Percentiles rank a stretch among this genome's conserved stretches.
These are phyloP conservation scores for Porodaedalea pini DNA, from an alignment of 1,284 basidiomycete species.

Conservation along the genomic window DNA sequence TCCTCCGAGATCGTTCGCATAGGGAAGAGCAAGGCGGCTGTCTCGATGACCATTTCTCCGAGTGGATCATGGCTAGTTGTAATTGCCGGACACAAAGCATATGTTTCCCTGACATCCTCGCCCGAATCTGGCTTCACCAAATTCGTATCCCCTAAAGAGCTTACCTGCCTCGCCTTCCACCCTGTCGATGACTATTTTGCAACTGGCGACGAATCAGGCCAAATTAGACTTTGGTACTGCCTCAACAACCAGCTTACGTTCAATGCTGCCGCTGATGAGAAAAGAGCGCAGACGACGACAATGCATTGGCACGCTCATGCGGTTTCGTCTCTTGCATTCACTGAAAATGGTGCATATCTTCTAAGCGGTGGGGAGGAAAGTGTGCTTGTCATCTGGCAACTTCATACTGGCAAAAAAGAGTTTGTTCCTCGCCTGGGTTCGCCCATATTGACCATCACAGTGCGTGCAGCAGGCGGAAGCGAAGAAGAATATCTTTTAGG, in stretches of 20 bases:
- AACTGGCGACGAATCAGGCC: conserved; percentile 85
- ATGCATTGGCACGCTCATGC: conserved; percentile 98
- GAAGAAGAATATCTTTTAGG: conserved; percentile 88
- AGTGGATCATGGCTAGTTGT: conserved; percentile 83
- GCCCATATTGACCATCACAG: conserved; percentile 73
- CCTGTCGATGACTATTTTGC: conserved; percentile 92
- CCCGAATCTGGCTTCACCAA: conserved; percentile 74
- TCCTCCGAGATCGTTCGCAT: conserved; percentile 53
- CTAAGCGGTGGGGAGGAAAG: conserved; percentile 95
- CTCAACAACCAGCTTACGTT: conserved; percentile 56
- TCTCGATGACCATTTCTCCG: conserved; percentile 68
- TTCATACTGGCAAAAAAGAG: conserved; percentile 81
- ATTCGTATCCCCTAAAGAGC: conserved; percentile 74
- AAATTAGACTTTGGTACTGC: conserved; percentile 91
- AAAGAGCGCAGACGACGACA: conserved; percentile 77
- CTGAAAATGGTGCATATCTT: conserved; percentile 87
- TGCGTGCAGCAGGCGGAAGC: conserved; percentile 41
- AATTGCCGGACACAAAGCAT: conserved; percentile 77
- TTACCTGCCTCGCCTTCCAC: conserved; percentile 88
- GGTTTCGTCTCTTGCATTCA: conserved; percentile 87
- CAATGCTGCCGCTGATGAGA: conserved; percentile 58
- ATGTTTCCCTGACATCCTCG: conserved; percentile 62
- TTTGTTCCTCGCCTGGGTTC: conserved; percentile 93
- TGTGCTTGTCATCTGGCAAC: conserved; percentile 94
- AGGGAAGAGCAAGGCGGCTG: conserved; percentile 66